phyloP scores from a whole-genome alignment of 1,139 yeast genomes.

The Suzukiozyma palmioleophila region DNA sequence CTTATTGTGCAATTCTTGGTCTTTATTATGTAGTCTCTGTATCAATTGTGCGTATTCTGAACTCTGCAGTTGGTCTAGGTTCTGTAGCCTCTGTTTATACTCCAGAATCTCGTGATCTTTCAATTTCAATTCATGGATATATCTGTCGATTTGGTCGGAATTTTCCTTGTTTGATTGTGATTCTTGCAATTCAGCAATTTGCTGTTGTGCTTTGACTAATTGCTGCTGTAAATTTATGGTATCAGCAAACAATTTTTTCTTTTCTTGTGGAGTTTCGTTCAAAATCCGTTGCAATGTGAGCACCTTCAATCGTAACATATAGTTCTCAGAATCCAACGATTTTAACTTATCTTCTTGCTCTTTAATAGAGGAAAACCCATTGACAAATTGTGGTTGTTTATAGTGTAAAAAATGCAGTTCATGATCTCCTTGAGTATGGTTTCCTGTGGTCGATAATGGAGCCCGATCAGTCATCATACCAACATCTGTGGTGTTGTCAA shows the following conservation, averaged over 20 bases:
- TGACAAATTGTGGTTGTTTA: conserved; percentile 5
- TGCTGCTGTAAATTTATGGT: conserved; percentile 41
- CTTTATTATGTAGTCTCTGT: too few relatives aligned
- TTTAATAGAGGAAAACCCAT: conserved; percentile 36
- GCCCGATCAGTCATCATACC: neutral
- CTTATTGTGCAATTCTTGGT: neutral
- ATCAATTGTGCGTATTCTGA: too few relatives aligned
- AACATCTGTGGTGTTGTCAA: conserved; percentile 30
- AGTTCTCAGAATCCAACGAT: conserved; percentile 54
- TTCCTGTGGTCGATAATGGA: neutral
- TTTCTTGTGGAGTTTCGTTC: conserved; percentile 42
- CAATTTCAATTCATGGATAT: conserved; percentile 1
- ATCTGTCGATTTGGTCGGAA: neutral
- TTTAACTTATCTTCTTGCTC: conserved; percentile 52
- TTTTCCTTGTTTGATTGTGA: conserved; percentile 1
- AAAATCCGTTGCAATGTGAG: conserved; percentile 49
- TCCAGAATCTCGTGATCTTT: neutral
- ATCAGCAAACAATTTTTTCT: conserved; percentile 30
- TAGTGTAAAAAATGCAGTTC: too few relatives aligned
- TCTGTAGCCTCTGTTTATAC: neutral
- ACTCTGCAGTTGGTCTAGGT: neutral
- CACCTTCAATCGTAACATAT: conserved; percentile 56
- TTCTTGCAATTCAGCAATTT: conserved; percentile 11
- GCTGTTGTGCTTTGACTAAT: conserved; percentile 19
- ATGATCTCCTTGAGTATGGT: neutral